A percentile compares a stretch with the other conserved stretches of the same genome.
phyloP scores from a whole-genome alignment of 1,139 yeast genomes.

The Saccharomycopsis hybrid region DNA sequence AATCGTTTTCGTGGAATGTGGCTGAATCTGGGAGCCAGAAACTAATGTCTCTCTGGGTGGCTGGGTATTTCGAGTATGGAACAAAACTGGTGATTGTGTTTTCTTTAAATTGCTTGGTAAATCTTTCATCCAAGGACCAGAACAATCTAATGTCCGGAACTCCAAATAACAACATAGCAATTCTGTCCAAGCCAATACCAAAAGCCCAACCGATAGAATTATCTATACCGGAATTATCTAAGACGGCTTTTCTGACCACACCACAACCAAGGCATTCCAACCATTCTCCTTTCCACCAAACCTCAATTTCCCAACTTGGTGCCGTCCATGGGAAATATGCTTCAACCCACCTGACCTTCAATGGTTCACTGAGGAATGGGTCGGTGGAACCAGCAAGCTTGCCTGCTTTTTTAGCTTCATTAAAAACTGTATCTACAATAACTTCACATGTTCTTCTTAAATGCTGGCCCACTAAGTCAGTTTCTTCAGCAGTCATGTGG shows the following conservation, averaged over 20 bases:
- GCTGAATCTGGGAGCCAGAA: conserved; percentile 67
- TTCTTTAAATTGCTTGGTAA: conserved; percentile 60
- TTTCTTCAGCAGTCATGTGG: conserved; percentile 64
- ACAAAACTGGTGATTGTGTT: conserved; percentile 66
- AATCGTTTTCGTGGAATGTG: conserved; percentile 72
- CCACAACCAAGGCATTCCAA: conserved; percentile 97
- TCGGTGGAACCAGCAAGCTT: conserved; percentile 57
- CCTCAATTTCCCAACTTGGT: conserved; percentile 98
- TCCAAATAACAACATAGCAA: conserved; percentile 92
- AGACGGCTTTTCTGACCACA: conserved; percentile 71
- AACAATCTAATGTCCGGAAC: conserved; percentile 91
- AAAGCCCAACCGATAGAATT: conserved; percentile 92
- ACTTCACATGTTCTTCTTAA: conserved; percentile 81
- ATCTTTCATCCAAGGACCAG: conserved; percentile 84
- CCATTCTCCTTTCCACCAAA: conserved; percentile 99
- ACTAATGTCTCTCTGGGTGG: conserved; percentile 79
- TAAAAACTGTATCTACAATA: conserved; percentile 77
- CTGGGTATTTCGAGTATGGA: conserved; percentile 90
- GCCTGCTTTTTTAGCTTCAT: conserved; percentile 59
- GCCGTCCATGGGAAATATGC: conserved; percentile 98
- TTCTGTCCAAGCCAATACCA: conserved; percentile 91
- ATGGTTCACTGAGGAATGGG: conserved; percentile 63
- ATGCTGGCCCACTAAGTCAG: conserved; percentile 64
- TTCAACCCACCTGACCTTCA: conserved; percentile 90
- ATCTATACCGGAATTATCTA: conserved; percentile 62